These are phyloP conservation scores for Penicillium olsonii DNA, from an alignment of 2,329 filamentous ascomycete species.

Conservation along the genomic window DNA sequence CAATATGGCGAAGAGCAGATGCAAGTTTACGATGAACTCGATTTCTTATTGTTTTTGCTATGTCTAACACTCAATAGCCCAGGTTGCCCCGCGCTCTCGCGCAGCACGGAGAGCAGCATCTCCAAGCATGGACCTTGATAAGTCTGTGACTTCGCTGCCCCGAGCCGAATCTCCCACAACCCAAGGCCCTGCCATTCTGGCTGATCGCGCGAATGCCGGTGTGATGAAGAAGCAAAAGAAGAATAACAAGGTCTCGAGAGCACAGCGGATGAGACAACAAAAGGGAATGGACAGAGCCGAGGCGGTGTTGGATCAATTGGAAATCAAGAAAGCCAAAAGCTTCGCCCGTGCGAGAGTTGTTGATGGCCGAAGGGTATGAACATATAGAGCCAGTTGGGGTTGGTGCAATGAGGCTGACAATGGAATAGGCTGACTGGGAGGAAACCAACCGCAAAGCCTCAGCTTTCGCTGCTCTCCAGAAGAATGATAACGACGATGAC, in stretches of 20 bases:
- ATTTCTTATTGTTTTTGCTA: not conserved
- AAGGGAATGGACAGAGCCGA: constrained; percentile 59
- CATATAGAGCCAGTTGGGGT: not conserved
- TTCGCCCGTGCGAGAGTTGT: constrained; percentile 50
- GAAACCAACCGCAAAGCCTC: constrained; percentile 41
- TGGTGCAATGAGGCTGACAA: constrained; percentile 17
- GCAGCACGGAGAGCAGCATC: constrained; percentile 60
- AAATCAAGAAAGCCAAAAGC: constrained; percentile 59
- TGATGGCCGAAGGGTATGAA: constrained; percentile 49
- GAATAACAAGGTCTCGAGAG: constrained; percentile 53
- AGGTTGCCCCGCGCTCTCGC: constrained; percentile 55
- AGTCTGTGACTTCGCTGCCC: constrained; percentile 48
- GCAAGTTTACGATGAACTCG: constrained; percentile 22
- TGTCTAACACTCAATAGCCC: constrained; percentile 40
- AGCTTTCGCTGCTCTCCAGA: constrained; percentile 39
- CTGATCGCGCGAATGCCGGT: constrained; percentile 52
- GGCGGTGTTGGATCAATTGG: constrained; percentile 54
- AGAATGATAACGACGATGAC: constrained; percentile 53
- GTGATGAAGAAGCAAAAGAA: constrained; percentile 54
- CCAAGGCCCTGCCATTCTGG: constrained; percentile 49
- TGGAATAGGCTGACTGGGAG: constrained; percentile 42
- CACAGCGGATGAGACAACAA: constrained; percentile 56
- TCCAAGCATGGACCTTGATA: constrained; percentile 55
- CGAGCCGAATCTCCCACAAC: constrained; percentile 41
- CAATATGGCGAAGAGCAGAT: constrained; percentile 43